A percentile compares a stretch with the other conserved stretches of the same genome.
Conservation (phyloP, 441 rosid species). For the Gossypium gossypioides region DNA sequence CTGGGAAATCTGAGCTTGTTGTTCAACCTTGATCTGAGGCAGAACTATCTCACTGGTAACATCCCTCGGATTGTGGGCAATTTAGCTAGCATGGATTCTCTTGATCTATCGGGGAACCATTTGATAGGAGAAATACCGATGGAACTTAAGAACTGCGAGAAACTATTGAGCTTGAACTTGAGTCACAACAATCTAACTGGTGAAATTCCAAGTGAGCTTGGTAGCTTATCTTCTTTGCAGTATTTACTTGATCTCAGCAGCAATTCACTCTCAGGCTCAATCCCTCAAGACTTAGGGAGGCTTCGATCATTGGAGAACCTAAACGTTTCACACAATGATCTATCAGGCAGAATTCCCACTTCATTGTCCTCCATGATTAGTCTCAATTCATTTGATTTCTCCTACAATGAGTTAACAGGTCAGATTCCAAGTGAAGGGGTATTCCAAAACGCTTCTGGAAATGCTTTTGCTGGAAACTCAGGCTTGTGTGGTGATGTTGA, state of each 20-base stretch:
- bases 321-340: constrained; percentile 45
- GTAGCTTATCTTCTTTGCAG: constrained; percentile 30
- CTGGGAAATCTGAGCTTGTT: constrained; percentile 36
- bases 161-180: constrained; percentile 36
- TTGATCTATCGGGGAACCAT: constrained; percentile 44
- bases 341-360: constrained; percentile 45
- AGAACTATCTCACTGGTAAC: constrained; percentile 36
- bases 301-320: constrained; percentile 35
- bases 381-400: constrained; percentile 41
- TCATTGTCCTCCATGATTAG: constrained; percentile 38
- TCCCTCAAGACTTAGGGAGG: constrained; percentile 37
- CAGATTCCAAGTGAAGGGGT: constrained; percentile 29
- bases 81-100: constrained; percentile 23
- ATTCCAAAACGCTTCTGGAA: constrained; percentile 34
- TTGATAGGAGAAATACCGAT: constrained; percentile 31
- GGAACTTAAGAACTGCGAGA: constrained; percentile 29
- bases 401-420: constrained; percentile 46
- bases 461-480: constrained; percentile 34
- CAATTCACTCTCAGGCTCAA: constrained; percentile 44
- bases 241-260: constrained; percentile 49
- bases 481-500: constrained; percentile 51
- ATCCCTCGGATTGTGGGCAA: constrained; percentile 33
- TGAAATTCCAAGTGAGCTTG: constrained; percentile 33
- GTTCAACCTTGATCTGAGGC: constrained; percentile 39
- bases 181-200: constrained; percentile 48